A percentile compares a stretch with the other conserved stretches of the same genome.
Conservation (phyloP, 176 grass and related monocot genomes). For the Tillandsia fasciculata region DNA sequence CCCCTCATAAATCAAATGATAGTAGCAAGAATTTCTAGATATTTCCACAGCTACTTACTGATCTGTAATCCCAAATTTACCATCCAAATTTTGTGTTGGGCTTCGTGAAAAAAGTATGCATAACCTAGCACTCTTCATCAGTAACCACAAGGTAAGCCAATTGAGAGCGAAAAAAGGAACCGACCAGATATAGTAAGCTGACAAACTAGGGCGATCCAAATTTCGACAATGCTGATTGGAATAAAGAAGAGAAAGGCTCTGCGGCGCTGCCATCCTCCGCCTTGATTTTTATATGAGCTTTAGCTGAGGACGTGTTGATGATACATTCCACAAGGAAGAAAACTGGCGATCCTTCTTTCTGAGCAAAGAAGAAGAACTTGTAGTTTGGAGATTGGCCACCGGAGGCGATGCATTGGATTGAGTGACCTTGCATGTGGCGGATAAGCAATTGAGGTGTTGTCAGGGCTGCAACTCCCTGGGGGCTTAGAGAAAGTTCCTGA, state of each 20-base stretch:
- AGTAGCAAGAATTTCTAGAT: no score
- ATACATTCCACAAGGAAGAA: constrained; percentile 97
- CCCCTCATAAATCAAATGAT: no score
- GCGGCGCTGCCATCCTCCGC: constrained; percentile 56
- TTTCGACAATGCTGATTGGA: constrained; percentile 64
- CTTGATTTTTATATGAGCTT: constrained; percentile 88
- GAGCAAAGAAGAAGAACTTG: constrained; percentile 97
- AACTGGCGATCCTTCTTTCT: constrained; percentile 51
- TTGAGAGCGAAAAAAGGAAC: not conserved
- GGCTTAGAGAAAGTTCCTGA: constrained; percentile 66
- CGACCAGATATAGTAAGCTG: not conserved
- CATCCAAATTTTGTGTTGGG: no score
- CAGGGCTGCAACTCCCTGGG: constrained; percentile 69
- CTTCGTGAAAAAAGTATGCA: no score
- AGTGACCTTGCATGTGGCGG: constrained; percentile 79
- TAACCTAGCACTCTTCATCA: not conserved
- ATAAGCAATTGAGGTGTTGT: constrained; percentile 80
- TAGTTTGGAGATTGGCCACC: constrained; percentile 93
- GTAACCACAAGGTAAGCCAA: not conserved
- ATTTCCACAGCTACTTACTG: no score
- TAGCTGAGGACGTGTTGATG: constrained; percentile 74
- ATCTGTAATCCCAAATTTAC: no score
- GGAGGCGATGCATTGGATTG: constrained; percentile 90
- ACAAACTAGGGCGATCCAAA: constrained; percentile 39
- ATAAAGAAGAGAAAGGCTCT: constrained; percentile 60